phyloP scores from a whole-genome alignment of 805 yeast genomes.

The Barnettozyma sucrosica region DNA sequence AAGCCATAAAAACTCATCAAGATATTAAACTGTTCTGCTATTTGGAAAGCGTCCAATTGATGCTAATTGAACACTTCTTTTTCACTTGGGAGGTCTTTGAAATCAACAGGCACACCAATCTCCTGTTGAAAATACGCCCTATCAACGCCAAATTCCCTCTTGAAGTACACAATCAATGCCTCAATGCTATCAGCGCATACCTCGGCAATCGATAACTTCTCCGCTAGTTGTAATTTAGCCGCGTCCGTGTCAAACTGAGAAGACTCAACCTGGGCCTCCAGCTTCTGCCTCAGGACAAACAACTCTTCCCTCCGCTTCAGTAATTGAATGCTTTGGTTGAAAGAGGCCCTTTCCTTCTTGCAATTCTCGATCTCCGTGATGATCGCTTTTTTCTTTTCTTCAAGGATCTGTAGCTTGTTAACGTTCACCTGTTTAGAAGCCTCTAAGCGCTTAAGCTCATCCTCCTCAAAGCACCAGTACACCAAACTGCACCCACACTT shows the following conservation, averaged over 20 bases:
- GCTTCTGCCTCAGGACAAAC: conserved; percentile 6
- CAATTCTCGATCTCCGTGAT: conserved; percentile 6
- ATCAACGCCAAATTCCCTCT: conserved; percentile 27
- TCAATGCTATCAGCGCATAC: conserved; percentile 38
- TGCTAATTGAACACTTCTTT: conserved; percentile 5
- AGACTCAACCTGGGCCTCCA: conserved; percentile 10
- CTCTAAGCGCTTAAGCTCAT: conserved; percentile 21
- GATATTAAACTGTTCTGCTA: no score
- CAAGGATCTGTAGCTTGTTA: conserved; percentile 6
- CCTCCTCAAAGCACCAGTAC: conserved; percentile 44
- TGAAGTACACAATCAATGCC: conserved; percentile 32
- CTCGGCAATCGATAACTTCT: conserved; percentile 10
- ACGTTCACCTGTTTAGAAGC: conserved; percentile 3
- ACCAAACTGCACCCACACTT: conserved; percentile 51
- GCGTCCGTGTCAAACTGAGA: conserved; percentile 13
- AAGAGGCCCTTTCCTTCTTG: conserved; percentile 3
- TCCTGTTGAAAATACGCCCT: conserved; percentile 31
- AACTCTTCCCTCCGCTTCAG: conserved; percentile 13
- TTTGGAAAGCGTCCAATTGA: background rate
- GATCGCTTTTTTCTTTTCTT: conserved; percentile 11
- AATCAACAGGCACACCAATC: conserved; percentile 40
- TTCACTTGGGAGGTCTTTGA: conserved; percentile 23
- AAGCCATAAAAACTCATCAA: no score
- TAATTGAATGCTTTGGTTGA: conserved; percentile 2
- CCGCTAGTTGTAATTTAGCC: conserved; percentile 14